Base-by-base conservation (phyloP, 257 asterid genomes). In the Fraxinus cuspidata region DNA sequence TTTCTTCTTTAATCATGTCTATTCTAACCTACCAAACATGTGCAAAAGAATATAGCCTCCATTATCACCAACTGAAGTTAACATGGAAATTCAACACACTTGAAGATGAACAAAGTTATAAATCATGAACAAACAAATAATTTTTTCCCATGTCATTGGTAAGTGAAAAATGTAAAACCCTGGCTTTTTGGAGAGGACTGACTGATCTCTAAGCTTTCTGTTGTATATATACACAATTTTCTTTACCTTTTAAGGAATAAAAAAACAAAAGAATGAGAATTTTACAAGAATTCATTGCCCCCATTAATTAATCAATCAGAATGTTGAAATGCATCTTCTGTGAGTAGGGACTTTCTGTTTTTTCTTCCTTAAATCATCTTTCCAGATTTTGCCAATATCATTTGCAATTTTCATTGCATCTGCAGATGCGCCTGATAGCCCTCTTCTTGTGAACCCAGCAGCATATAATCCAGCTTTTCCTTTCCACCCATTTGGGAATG, bases 361-460 rank as follows among this genome's bases (percentile, higher is more conserved):
- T 49, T 87, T 90, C 66, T 86, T 86, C 80, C 81, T 86, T 82
- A 90, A 67, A 64, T 85, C 85, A 71, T 88, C 90, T 69, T 74
- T 88, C 91, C 92, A 90, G 7, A 84, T 78, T 3, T 40, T 84
- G 4, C 82, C 89, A 76, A 92, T 92, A 74, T 92, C 95, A 76
- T 81, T 68, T 8, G 90, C 86, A 49, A 90, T 82, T 78, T 81
- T 87, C n/a, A 82, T 67, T 1, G 97, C 95, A 77, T 91, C 95
- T 34, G 86, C 86, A 21, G 92, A 83, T 2, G 82, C 92, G 66
- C 97, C 97, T 6, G 92, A 75, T 0, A 92, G 83, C 72, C 97
- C 97, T 83, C 91, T 88, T 79, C 87, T 85, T 77, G 97, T 86
- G 37, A 92, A 90, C 13, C 97, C 97, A 47, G 81, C 93, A 2